These are phyloP conservation scores for Endoconidiophora laricicola DNA, from an alignment of 2,329 filamentous ascomycete genomes.

Conservation along the genomic window DNA sequence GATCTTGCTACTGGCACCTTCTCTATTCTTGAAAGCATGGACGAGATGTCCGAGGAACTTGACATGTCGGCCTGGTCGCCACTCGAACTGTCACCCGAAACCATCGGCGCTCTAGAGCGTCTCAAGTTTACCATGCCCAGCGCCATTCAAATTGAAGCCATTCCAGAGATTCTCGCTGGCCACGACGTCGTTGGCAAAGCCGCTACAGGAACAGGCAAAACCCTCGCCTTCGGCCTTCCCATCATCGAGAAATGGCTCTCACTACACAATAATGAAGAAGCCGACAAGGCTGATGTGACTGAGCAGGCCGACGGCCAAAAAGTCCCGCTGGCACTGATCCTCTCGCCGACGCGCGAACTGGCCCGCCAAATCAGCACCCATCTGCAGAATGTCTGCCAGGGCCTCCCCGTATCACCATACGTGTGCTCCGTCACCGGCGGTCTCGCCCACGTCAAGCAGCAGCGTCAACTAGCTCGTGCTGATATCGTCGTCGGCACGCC, in stretches of 20 bases:
- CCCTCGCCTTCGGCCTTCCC: conserved; percentile 82
- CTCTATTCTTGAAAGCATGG: conserved; percentile 30
- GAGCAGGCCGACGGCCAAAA: conserved; percentile 20
- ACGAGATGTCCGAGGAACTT: conserved; percentile 39
- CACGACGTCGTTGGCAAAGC: conserved; percentile 93
- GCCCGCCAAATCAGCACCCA: conserved; percentile 83
- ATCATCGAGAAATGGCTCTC: conserved; percentile 69
- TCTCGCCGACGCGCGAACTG: conserved; percentile 84
- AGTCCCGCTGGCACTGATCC: conserved; percentile 56
- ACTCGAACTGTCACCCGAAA: conserved; percentile 54
- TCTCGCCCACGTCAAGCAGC: conserved; percentile 86
- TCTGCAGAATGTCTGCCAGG: conserved; percentile 54
- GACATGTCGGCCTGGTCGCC: conserved; percentile 67
- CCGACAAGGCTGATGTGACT: conserved; percentile 16
- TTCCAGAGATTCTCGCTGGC: conserved; percentile 67
- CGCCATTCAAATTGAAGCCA: conserved; percentile 59
- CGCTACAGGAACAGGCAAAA: conserved; percentile 91
- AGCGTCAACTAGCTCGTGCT: conserved; percentile 64
- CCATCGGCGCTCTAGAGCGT: conserved; percentile 58
- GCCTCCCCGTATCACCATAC: conserved; percentile 43
- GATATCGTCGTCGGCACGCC: conserved; percentile 91
- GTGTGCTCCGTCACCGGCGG: conserved; percentile 87
- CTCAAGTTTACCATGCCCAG: conserved; percentile 72
- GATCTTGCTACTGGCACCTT: conserved; percentile 17
- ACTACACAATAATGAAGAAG: conserved; percentile 17